Evolutionary conservation across 371 early-diverging fungal species (phyloP).

Genomic region (Mortierella polycephala): DNA sequence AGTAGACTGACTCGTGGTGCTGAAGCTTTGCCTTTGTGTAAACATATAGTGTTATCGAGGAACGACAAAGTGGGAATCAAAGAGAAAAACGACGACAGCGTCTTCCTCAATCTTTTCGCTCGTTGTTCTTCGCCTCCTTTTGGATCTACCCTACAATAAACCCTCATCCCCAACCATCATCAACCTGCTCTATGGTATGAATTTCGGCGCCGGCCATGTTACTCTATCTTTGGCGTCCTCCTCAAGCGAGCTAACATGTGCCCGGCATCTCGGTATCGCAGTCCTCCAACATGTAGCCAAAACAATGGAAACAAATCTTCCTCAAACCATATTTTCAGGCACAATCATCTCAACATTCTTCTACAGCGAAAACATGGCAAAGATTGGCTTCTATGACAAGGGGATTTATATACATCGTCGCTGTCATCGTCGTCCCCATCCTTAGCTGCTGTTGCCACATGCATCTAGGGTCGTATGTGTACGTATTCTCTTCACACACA

Average conservation of each 20-base stretch:
- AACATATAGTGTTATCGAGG: no score
- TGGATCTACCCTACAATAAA: no score
- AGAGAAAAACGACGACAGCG: no score
- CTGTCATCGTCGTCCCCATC: not conserved
- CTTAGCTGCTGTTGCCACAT: not conserved
- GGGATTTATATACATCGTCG: constrained; percentile 1
- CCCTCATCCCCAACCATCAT: not conserved
- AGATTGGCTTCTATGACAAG: constrained; percentile 18
- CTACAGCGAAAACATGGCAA: constrained; percentile 15
- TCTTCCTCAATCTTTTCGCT: no score
- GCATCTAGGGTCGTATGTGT: constrained; percentile 21
- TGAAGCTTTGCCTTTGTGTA: no score
- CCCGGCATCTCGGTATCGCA: constrained; percentile 9
- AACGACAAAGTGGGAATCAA: no score
- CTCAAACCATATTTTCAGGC: constrained; percentile 38
- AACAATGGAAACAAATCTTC: constrained; percentile 29
- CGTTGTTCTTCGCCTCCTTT: no score
- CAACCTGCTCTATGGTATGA: constrained; percentile 15
- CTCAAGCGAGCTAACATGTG: constrained; percentile 31
- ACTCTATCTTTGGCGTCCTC: constrained; percentile 18
- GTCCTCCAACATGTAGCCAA: no score
- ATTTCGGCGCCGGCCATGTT: constrained; percentile 17
- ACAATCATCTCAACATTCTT: constrained; percentile 24
- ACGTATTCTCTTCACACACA: constrained; percentile 31
- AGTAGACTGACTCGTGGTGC: no score